Conservation (phyloP, 331 rosid genomes). For the Phaseolus coccineus region DNA sequence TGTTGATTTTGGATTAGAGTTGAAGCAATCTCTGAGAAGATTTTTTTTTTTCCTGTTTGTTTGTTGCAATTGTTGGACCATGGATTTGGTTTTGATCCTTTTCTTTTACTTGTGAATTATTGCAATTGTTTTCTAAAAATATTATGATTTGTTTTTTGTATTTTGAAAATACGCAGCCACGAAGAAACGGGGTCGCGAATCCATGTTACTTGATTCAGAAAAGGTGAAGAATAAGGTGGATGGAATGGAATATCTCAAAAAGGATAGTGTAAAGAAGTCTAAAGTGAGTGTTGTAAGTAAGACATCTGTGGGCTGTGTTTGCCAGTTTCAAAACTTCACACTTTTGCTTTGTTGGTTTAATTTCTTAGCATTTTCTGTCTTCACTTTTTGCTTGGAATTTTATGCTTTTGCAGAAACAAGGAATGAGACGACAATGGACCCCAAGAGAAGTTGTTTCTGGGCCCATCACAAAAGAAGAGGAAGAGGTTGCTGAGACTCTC, state of each 20-base stretch:
- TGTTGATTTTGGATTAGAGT: conserved; percentile 47
- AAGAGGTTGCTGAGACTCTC: conserved; percentile 85
- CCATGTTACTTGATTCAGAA: conserved; percentile 58
- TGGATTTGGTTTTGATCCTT: conserved; percentile 48
- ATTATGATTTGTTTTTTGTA: neutral
- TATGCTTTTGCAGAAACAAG: conserved; percentile 63
- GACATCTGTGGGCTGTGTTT: conserved; percentile 34
- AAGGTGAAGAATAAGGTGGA: conserved; percentile 52
- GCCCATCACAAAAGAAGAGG: conserved; percentile 85
- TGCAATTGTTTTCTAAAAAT: conserved; percentile 29
- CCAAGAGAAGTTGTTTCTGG: conserved; percentile 45
- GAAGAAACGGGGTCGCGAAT: conserved; percentile 75
- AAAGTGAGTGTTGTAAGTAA: conserved; percentile 57
- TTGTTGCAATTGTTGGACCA: conserved; percentile 40
- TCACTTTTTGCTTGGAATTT: conserved; percentile 41
- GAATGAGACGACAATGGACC: conserved; percentile 46
- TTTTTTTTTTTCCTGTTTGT: conserved; percentile 51
- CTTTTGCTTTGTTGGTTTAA: conserved; percentile 32
- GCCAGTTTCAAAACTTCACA: conserved; percentile 30
- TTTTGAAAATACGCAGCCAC: conserved; percentile 53
- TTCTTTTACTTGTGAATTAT: conserved; percentile 30
- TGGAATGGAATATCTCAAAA: conserved; percentile 52
- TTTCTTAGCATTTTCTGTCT: conserved; percentile 31
- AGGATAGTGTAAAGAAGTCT: conserved; percentile 53
- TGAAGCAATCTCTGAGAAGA: conserved; percentile 53